Evolutionary conservation across 176 grass and related monocot species (phyloP), one percentile per base, ranked within the genome.

Genomic region (Lolium multiflorum): DNA sequence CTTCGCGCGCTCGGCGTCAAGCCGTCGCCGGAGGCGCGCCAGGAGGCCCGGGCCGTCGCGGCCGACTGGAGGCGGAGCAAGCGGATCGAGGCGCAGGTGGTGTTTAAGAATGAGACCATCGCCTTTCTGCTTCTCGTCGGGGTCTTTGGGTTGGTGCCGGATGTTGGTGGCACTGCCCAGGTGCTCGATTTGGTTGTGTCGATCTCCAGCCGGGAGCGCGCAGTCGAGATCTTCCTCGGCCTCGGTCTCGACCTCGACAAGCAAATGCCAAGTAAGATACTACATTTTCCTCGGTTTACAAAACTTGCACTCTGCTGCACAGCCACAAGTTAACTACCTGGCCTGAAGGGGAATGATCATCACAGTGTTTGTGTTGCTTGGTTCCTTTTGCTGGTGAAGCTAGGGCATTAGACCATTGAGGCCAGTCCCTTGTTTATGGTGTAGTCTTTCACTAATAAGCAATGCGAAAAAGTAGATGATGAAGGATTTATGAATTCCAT

Each of bases 101-200:
- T 83, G 28, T 82, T 87, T 44, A 87, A 83, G 43, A 72, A 89
- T 10, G 88, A 90, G 74, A 83, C 84, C 3, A 56, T 90, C 65
- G 73, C 89, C 22, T 90, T 90, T 49, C 47, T 90, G 64, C 84
- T 87, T 82, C 80, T 87, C 47, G 46, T 90, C 17, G 84, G 89
- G 35, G 64, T 82, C 13, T 90, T 90, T 83, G 80, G 89, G 17
- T 61, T 87, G 9, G 84, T 90, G 47, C 79, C 78, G 14, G 84
- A 90, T 87, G 84, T 90, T 25, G 89, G 89, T 25, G 89, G 84
- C 58, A 38, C 55, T 18, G 17, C 20, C 6, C 64, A 83, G 84
- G 79, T 83, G 64, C 89, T 90, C 35, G 38, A 91, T 75, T 59
- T 91, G 1, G 68, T 91, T 41, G 81, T 91, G 38, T 75, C 81